These are phyloP conservation scores for Aspergillus aculeatinus DNA, from an alignment of 2,329 filamentous ascomycete genomes.

Conservation along the genomic window DNA sequence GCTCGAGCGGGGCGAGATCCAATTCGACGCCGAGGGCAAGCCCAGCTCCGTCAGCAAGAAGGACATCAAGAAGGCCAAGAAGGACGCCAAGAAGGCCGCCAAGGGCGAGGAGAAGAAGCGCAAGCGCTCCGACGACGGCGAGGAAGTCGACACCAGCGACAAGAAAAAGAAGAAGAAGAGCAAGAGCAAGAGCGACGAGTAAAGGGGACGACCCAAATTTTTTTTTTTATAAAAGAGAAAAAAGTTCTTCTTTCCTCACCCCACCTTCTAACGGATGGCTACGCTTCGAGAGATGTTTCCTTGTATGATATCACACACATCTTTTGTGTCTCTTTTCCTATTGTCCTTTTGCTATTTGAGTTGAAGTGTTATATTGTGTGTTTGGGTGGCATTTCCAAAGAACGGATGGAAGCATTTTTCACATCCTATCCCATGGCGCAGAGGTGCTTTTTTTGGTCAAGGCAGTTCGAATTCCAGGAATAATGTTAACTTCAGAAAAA, in stretches of 20 bases:
- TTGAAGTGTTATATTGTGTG: conserved; percentile 25
- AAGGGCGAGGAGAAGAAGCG: conserved; percentile 68
- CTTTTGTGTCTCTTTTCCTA: conserved; percentile 31
- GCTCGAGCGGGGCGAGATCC: conserved; percentile 72
- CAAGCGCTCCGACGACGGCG: conserved; percentile 58
- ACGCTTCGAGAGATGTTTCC: conserved; percentile 21
- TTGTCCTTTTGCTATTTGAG: conserved; percentile 27
- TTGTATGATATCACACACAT: conserved; percentile 48
- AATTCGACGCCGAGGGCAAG: conserved; percentile 63
- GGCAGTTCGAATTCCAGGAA: conserved; percentile 24
- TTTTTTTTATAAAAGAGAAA: conserved; percentile 14
- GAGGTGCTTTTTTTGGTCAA: conserved; percentile 29
- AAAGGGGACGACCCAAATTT: conserved; percentile 17
- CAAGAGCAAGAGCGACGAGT: conserved; percentile 59
- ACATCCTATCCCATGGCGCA: conserved; percentile 29
- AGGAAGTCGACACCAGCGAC: conserved; percentile 53
- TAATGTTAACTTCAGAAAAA: conserved; percentile 18
- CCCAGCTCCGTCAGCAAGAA: conserved; percentile 72
- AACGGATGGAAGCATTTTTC: conserved; percentile 21
- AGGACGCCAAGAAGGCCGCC: conserved; percentile 58
- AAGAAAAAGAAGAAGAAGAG: conserved; percentile 55
- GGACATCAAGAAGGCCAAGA: conserved; percentile 70
- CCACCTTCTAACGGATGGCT: conserved; percentile 16
- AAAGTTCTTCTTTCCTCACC: conserved; percentile 20
- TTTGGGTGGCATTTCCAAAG: conserved; percentile 35